Conservation (phyloP, 139 green algal species). For the Coccomyxa sp. region DNA sequence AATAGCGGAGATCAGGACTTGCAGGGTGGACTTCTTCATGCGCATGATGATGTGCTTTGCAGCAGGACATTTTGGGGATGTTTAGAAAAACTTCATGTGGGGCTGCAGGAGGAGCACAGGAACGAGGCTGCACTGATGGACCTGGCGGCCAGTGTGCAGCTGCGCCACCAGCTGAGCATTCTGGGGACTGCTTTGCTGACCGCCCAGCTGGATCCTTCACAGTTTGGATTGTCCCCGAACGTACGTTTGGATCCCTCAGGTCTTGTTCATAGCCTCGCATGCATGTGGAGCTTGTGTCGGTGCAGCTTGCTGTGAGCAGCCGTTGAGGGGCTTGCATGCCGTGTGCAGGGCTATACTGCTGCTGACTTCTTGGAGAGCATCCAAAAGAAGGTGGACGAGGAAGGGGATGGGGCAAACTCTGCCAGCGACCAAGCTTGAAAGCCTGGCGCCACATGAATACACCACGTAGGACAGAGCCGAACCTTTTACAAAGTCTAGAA, state of each 20-base stretch:
- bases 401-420: not conserved
- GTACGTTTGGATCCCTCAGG: not conserved
- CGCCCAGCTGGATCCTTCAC: not conserved
- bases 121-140: not conserved
- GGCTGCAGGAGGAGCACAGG: not conserved
- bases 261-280: not conserved
- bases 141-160: not conserved
- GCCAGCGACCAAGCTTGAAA: not conserved
- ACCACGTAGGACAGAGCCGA: not conserved
- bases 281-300: too few relatives aligned
- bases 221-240: constrained; percentile 2
- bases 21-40: too few relatives aligned
- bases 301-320: too few relatives aligned
- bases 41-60: too few relatives aligned
- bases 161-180: not conserved
- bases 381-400: not conserved
- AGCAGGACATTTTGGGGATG: not conserved
- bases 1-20: too few relatives aligned
- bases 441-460: not conserved
- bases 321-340: too few relatives aligned
- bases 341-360: constrained; percentile 1
- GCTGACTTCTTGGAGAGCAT: constrained; percentile 2
- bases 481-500: too few relatives aligned
- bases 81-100: not conserved
- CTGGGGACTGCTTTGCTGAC: not conserved